Percentiles rank a stretch among this genome's conserved stretches.
Conservation (phyloP, 2,329 filamentous ascomycete species). For the Paecilomyces dactylethromorphus region DNA sequence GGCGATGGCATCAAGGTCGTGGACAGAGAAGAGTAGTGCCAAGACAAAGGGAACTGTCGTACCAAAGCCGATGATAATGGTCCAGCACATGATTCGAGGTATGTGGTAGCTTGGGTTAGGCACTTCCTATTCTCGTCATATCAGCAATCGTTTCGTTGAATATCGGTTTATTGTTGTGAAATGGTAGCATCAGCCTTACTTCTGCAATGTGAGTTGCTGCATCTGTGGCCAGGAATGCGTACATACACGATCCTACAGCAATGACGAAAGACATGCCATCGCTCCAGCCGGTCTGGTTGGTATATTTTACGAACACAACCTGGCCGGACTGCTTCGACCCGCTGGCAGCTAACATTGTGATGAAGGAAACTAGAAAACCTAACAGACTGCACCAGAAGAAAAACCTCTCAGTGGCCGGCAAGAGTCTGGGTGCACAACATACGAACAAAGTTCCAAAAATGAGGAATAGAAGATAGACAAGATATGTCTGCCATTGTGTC, state of each 20-base stretch:
- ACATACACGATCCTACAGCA: neutral
- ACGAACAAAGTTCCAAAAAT: constrained; percentile 7
- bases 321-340: constrained; percentile 9
- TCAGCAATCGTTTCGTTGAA: no score
- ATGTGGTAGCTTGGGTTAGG: neutral
- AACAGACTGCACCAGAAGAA: constrained; percentile 12
- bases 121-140: no score
- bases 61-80: neutral
- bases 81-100: neutral
- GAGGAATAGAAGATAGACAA: constrained; percentile 14
- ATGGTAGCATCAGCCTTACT: no score
- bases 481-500: constrained; percentile 16
- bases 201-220: neutral
- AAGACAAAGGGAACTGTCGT: neutral
- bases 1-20: neutral
- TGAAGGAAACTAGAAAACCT: constrained; percentile 18
- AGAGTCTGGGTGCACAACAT: constrained; percentile 6
- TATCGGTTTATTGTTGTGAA: no score
- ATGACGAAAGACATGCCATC: constrained; percentile 11
- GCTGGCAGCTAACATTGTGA: constrained; percentile 18
- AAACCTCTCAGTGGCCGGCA: constrained; percentile 9
- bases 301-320: constrained; percentile 9
- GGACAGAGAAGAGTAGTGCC: neutral
- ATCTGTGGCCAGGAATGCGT: neutral
- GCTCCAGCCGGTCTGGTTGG: constrained; percentile 18